phyloP scores from a whole-genome alignment of 306 rosid species.

The Cyamopsis tetragonoloba region DNA sequence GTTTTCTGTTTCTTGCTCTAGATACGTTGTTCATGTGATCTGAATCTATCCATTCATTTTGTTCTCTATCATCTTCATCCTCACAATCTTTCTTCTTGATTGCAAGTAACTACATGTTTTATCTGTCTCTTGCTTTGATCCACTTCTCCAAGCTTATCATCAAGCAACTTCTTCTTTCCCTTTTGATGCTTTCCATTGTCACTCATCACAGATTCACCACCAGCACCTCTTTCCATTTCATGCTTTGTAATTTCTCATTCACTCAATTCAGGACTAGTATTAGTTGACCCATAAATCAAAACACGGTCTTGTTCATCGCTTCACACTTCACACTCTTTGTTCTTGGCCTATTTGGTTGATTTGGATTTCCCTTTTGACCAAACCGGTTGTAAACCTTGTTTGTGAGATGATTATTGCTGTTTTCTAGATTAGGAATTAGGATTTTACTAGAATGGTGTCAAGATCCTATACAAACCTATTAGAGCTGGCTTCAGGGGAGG shows the following conservation, averaged over 20 bases:
- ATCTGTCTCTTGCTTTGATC: constrained; percentile 32
- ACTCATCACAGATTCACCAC: constrained; percentile 18
- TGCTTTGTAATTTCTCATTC: constrained; percentile 33
- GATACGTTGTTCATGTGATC: constrained; percentile 49
- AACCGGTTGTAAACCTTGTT: background rate
- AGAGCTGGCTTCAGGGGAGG: constrained; percentile 58
- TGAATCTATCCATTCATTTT: constrained; percentile 43
- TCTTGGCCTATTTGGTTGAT: background rate
- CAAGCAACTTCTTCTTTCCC: constrained; percentile 8
- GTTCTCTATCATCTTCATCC: constrained; percentile 1
- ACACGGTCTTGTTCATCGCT: background rate
- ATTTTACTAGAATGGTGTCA: constrained; percentile 29
- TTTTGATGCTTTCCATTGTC: constrained; percentile 10
- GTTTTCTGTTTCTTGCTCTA: constrained; percentile 29
- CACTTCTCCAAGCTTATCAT: constrained; percentile 41
- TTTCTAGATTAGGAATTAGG: too few species aligned
- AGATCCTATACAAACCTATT: constrained; percentile 39
- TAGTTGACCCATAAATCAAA: constrained; percentile 28
- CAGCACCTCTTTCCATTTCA: constrained; percentile 22
- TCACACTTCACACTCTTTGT: background rate
- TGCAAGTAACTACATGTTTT: constrained; percentile 28
- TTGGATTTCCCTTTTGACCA: background rate
- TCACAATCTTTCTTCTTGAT: background rate
- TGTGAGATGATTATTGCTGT: background rate
- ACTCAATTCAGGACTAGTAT: constrained; percentile 29